Percentiles rank a stretch among this genome's conserved stretches.
Conservation (phyloP, 257 asterid species). For the Capsicum rhomboideum region DNA sequence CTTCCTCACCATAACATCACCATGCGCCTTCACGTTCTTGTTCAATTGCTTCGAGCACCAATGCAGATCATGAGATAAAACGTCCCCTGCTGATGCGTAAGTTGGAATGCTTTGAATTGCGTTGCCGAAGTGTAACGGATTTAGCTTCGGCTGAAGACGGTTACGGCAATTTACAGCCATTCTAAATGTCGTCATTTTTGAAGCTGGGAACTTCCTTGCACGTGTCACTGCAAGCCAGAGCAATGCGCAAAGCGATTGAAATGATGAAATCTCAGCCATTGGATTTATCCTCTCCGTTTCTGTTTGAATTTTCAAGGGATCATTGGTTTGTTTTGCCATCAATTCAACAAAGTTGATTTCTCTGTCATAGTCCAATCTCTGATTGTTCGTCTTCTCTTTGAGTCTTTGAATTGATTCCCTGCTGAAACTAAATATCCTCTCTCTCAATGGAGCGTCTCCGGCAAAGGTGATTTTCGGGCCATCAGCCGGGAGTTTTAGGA, state of each 20-base stretch:
- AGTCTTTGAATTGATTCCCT: slow-evolving; percentile 37
- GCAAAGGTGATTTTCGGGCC: slow-evolving; percentile 52
- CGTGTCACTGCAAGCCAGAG: slow-evolving; percentile 41
- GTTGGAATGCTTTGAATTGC: slow-evolving; percentile 35
- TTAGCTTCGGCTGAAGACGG: slow-evolving; percentile 27
- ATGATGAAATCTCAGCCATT: slow-evolving; percentile 23
- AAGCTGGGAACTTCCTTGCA: slow-evolving; percentile 16
- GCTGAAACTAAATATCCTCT: slow-evolving; percentile 58
- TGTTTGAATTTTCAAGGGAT: too few relatives aligned
- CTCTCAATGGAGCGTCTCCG: slow-evolving; percentile 44
- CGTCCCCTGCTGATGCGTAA: slow-evolving; percentile 26
- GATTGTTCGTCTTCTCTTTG: slow-evolving; percentile 6
- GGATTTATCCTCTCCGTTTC: too few relatives aligned
- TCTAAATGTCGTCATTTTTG: slow-evolving; percentile 26
- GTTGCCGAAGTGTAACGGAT: slow-evolving; percentile 29
- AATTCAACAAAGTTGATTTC: slow-evolving; percentile 2
- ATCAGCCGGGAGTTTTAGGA: slow-evolving; percentile 41
- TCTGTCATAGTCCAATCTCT: neutral
- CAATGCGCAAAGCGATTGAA: slow-evolving; percentile 28
- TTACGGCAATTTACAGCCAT: slow-evolving; percentile 31
- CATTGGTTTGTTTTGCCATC: slow-evolving; percentile 10
- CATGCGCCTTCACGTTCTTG: slow-evolving; percentile 17
- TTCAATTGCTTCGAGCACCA: slow-evolving; percentile 37
- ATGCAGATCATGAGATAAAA: slow-evolving; percentile 13
- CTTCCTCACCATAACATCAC: slow-evolving; percentile 14